Base-by-base conservation (phyloP, 495 filamentous ascomycete species). In the Oidiodendron maius region DNA sequence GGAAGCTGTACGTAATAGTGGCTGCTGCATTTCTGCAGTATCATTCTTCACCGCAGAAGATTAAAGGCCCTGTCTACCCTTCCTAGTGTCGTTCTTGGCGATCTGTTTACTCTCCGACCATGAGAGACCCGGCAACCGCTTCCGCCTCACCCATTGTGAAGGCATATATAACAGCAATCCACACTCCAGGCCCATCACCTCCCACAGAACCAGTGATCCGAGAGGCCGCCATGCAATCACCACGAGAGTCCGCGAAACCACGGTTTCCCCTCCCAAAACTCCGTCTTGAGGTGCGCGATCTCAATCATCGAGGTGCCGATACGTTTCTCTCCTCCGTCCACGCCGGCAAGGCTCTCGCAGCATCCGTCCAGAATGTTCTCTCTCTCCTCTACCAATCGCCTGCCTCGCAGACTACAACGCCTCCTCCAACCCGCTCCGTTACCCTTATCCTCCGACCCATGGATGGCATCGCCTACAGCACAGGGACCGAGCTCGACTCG, bases 401-500 rank as follows among this genome's bases (percentile, higher is more conserved):
- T 36, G 52, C 58, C 9, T 66, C 63, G 34, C 52, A 56, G 13
- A 56, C 66, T 9, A 71, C 70, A 0, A 66, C 55, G 15, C 61
- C 65, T 11, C 72, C 74, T 22, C 62, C 66, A 0, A 74, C 71
- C 6, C 84, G 89, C 34, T 93, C 87, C 16, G 80, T 97, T n/a
- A 96, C 90, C 0, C 63, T 97, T n/a, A 71, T 95, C 52, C 74
- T 96, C 12, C 81, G 84, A 3, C 69, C 82, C 43, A 89, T 94
- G 74, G 67, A 56, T 36, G 91, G 90, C 15, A 83, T 97, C 6
- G 93, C 93, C 26, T 93, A 95, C 65, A 98, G 93, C 3, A 87
- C 77, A 0, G 88, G 91, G 52, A 78, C 69, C 12, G 86, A 90
- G 30, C 74, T 96, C 5, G 91, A 96, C 66, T 49, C 76, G 36